Percentiles rank a stretch among this genome's conserved stretches.
Conservation (phyloP, 768 basidiomycete genomes). For the Ramaria sp. region DNA sequence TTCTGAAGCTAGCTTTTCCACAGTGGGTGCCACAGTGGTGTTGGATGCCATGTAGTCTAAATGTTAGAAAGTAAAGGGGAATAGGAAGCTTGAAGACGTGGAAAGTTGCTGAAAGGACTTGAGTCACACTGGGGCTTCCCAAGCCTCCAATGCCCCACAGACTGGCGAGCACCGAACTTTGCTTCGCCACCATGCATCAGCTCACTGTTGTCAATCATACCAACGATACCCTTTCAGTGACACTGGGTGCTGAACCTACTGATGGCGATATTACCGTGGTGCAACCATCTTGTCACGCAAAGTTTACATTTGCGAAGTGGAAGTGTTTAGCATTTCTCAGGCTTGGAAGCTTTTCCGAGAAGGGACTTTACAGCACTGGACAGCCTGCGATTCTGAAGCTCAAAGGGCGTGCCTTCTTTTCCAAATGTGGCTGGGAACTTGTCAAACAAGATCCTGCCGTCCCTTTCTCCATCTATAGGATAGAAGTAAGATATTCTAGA, state of each 20-base stretch:
- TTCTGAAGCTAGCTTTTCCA: neutral
- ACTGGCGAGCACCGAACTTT: neutral
- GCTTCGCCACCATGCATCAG: neutral
- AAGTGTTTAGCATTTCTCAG: neutral
- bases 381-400: neutral
- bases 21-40: neutral
- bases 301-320: neutral
- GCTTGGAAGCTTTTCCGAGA: neutral
- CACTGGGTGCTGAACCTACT: neutral
- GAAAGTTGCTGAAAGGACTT: too few relatives aligned
- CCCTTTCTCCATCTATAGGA: neutral
- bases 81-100: too few relatives aligned
- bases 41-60: neutral
- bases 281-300: neutral
- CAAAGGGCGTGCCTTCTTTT: neutral
- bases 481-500: neutral
- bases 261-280: neutral
- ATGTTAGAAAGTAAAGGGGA: too few relatives aligned
- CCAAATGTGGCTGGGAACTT: neutral
- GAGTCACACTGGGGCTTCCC: too few relatives aligned
- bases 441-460: neutral
- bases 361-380: neutral
- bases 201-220: conserved; percentile 2
- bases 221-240: conserved; percentile 1
- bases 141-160: too few relatives aligned